These are phyloP conservation scores for Penicillium coprophilum DNA, from an alignment of 495 filamentous ascomycete species.

Conservation along the genomic window DNA sequence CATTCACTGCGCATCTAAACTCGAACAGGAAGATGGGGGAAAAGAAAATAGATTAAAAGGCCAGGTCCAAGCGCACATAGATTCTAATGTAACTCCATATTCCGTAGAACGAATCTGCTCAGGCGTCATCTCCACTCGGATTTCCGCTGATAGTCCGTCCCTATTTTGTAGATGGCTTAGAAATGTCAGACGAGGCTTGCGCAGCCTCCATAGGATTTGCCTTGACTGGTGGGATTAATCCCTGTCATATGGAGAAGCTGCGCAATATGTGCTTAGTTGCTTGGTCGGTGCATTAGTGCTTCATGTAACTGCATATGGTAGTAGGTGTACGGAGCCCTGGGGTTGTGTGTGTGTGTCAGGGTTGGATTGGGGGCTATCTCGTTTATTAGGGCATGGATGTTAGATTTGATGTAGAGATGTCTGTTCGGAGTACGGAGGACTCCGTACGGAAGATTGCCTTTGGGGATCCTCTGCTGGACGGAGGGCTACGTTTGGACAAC, in stretches of 20 bases:
- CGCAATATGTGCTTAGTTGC: background rate
- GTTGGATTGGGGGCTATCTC: conserved; percentile 5
- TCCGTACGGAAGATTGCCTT: background rate
- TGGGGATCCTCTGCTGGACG: no score
- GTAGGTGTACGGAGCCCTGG: conserved; percentile 1
- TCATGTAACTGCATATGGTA: background rate
- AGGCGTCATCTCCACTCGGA: background rate
- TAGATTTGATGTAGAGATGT: background rate
- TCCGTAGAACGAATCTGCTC: background rate
- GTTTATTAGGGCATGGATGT: background rate
- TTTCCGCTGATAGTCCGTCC: background rate
- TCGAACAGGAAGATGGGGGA: no score
- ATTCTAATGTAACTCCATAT: background rate
- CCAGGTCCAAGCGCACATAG: conserved; percentile 1
- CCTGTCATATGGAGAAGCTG: background rate
- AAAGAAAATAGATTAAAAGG: background rate
- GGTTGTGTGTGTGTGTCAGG: conserved; percentile 3
- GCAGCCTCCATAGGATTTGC: background rate
- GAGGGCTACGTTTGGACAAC: no score
- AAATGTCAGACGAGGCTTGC: background rate
- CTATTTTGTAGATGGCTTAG: background rate
- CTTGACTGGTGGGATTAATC: background rate
- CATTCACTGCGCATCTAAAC: no score
- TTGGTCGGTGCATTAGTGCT: background rate
- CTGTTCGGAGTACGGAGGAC: background rate